Evolutionary conservation across 164 flowering plant species (phyloP).

Genomic region (Nymphaea thermarum): DNA sequence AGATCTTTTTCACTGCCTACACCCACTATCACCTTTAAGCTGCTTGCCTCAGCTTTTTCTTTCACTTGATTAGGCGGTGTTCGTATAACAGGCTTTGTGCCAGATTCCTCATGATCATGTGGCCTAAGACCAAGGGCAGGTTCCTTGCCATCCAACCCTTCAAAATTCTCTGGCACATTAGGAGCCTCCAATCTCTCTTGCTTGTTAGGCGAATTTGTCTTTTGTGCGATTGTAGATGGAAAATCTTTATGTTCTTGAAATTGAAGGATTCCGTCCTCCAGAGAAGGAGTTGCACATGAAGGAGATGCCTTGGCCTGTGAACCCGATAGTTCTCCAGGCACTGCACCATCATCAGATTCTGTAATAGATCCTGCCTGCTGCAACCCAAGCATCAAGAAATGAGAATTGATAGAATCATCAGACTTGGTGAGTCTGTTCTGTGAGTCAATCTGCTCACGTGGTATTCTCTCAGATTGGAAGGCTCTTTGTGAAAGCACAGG

Average conservation of each 20-base stretch:
- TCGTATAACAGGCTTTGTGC: background rate
- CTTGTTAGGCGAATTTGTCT: background rate
- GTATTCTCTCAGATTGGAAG: conserved; percentile 61
- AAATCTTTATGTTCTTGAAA: conserved; percentile 24
- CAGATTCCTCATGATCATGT: background rate
- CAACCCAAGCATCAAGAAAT: conserved; percentile 30
- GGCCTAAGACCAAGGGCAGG: background rate
- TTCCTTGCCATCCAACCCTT: background rate
- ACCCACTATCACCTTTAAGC: background rate
- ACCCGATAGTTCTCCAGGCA: conserved; percentile 16
- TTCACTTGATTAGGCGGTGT: background rate
- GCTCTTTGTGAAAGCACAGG: conserved; percentile 38
- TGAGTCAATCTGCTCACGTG: conserved; percentile 47
- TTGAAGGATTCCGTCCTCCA: conserved; percentile 26
- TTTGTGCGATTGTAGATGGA: conserved; percentile 19
- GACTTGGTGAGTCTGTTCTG: conserved; percentile 63
- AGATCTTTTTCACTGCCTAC: conserved; percentile 9
- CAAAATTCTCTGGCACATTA: background rate
- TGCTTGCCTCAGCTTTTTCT: background rate
- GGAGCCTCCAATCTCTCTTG: background rate
- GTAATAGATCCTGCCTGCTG: conserved; percentile 17
- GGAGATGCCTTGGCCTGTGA: conserved; percentile 14
- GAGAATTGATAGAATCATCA: conserved; percentile 60
- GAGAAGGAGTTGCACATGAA: conserved; percentile 15
- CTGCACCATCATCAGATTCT: conserved; percentile 28